A percentile compares a stretch with the other conserved stretches of the same genome.
Conservation (phyloP, 176 grass and related monocot species). For the Raddia distichophylla region DNA sequence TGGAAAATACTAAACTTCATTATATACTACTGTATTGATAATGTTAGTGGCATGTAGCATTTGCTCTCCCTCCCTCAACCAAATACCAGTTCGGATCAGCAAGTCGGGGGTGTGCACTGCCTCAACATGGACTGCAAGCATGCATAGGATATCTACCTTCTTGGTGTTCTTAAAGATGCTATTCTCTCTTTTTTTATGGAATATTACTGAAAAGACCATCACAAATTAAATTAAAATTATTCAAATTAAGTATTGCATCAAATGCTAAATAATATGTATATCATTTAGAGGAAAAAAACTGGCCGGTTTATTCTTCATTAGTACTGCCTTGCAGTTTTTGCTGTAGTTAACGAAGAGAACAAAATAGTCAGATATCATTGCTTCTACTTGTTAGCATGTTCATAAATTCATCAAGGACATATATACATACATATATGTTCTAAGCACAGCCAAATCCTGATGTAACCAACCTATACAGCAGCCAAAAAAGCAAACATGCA, state of each 20-base stretch:
- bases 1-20: conserved; percentile 23
- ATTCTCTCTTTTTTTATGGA: neutral
- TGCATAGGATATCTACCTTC: conserved; percentile 17
- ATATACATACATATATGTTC: neutral
- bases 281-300: conserved; percentile 24
- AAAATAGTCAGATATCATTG: conserved; percentile 10
- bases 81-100: neutral
- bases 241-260: neutral
- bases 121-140: conserved; percentile 5
- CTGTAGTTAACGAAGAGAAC: neutral
- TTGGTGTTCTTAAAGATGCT: conserved; percentile 5
- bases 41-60: conserved; percentile 12
- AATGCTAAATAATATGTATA: neutral
- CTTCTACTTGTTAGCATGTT: neutral
- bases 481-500: neutral
- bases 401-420: neutral
- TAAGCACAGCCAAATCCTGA: conserved; percentile 23
- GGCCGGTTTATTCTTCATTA: conserved; percentile 23
- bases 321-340: conserved; percentile 1
- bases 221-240: conserved; percentile 13
- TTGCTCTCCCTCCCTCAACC: neutral
- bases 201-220: neutral
- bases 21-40: neutral
- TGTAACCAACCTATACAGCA: conserved; percentile 24
- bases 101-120: neutral